These are phyloP conservation scores for Penicillium bialowiezense DNA, from an alignment of 495 filamentous ascomycete genomes.

Conservation along the genomic window DNA sequence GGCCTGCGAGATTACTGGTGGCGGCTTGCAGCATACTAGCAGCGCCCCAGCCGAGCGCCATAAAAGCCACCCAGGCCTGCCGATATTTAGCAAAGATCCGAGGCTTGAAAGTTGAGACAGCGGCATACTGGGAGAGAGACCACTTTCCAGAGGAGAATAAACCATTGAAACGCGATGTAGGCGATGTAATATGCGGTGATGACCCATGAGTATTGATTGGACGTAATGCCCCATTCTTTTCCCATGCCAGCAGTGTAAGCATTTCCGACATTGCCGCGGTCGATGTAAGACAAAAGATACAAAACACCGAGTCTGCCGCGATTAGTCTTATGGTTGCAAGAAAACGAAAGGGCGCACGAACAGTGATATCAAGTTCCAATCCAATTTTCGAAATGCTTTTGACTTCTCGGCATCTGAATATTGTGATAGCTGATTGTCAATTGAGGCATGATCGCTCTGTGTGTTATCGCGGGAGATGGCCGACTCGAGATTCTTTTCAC, in stretches of 20 bases:
- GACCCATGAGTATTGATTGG: not conserved
- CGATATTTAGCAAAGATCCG: not conserved
- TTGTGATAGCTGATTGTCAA: not conserved
- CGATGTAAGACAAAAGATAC: not conserved
- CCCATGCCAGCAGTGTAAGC: not conserved
- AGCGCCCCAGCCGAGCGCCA: not conserved
- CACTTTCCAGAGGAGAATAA: not conserved
- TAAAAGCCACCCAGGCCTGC: not conserved
- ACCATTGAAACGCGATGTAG: not conserved
- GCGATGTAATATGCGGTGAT: not conserved
- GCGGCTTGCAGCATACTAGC: not conserved
- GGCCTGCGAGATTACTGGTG: not conserved
- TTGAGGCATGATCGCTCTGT: not conserved
- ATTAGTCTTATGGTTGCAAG: not conserved
- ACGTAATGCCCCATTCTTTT: not conserved
- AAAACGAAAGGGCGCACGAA: not conserved
- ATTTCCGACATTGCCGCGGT: not conserved
- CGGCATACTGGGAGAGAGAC: not conserved
- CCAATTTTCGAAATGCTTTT: not conserved
- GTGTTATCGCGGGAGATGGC: not conserved
- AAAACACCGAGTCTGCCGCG: not conserved
- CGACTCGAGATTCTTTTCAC: not conserved
- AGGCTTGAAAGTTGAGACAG: not conserved
- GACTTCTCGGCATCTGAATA: not conserved
- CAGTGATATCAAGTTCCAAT: not conserved